Percentiles rank a stretch among this genome's conserved stretches.
Evolutionary conservation across 306 rosid genomes (phyloP).

Genomic region (Rosa rugosa): DNA sequence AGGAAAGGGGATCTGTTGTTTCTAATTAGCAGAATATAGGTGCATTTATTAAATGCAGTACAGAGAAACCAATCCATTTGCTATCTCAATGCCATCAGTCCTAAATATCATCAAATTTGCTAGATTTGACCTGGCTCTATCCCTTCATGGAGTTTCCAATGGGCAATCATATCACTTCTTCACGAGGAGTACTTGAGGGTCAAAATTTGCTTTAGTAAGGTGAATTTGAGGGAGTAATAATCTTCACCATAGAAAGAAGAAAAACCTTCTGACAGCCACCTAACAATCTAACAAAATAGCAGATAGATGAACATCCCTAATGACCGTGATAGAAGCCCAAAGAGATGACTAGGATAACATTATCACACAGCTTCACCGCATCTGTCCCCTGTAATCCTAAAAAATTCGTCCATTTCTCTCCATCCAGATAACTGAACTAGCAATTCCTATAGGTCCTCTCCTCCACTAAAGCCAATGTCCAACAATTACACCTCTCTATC

Average conservation of each 20-base stretch:
- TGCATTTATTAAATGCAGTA: background rate
- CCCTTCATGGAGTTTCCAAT: background rate
- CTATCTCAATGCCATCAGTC: background rate
- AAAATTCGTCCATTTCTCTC: background rate
- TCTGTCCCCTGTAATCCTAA: background rate
- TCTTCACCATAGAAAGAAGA: no score
- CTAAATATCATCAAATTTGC: background rate
- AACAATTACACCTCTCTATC: background rate
- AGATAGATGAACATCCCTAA: no score
- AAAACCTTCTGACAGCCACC: no score
- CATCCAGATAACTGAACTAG: no score
- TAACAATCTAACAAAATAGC: no score
- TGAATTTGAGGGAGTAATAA: no score
- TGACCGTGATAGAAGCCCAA: no score
- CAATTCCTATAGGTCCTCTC: no score
- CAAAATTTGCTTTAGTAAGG: background rate
- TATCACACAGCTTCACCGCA: no score
- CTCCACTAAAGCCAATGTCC: background rate
- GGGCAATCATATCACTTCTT: background rate
- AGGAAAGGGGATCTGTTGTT: background rate
- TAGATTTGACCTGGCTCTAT: background rate
- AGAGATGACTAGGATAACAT: no score
- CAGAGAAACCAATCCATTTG: background rate
- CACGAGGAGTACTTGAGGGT: background rate
- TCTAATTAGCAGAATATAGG: background rate